phyloP scores from a whole-genome alignment of 1,139 yeast genomes.

The Groenewaldozyma sp. region DNA sequence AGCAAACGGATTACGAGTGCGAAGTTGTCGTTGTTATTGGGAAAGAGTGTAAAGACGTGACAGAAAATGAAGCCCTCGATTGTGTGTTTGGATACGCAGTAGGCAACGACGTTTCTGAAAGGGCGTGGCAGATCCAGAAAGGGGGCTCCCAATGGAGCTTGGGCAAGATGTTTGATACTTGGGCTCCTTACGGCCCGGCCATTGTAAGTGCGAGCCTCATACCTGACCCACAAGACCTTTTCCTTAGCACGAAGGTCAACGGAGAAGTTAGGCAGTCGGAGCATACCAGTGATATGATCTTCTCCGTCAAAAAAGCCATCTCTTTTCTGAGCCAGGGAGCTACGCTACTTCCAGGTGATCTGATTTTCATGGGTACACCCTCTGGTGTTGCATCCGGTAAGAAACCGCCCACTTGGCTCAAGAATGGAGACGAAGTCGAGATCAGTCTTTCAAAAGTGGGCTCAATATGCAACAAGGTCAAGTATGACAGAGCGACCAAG shows the following conservation, averaged over 20 bases:
- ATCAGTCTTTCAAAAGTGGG: slow-evolving; percentile 39
- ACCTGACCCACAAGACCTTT: slow-evolving; percentile 28
- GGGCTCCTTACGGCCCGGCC: slow-evolving; percentile 47
- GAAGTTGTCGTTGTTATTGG: slow-evolving; percentile 48
- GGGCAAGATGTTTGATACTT: slow-evolving; percentile 47
- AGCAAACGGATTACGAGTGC: slow-evolving; percentile 39
- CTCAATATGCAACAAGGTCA: slow-evolving; percentile 31
- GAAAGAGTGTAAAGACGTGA: slow-evolving; percentile 37
- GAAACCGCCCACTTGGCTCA: slow-evolving; percentile 34
- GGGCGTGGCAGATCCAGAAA: slow-evolving; percentile 41
- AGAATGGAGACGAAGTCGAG: slow-evolving; percentile 39
- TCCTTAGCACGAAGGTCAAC: slow-evolving; percentile 34
- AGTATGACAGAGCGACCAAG: neutral
- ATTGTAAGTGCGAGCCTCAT: slow-evolving; percentile 33
- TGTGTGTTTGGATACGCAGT: slow-evolving; percentile 44
- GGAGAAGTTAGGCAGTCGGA: slow-evolving; percentile 40
- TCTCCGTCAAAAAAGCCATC: slow-evolving; percentile 37
- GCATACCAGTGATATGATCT: slow-evolving; percentile 41
- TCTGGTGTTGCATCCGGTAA: slow-evolving; percentile 45
- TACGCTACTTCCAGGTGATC: slow-evolving; percentile 41
- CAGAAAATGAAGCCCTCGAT: slow-evolving; percentile 36
- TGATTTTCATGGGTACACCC: slow-evolving; percentile 47
- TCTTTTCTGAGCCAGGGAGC: slow-evolving; percentile 44
- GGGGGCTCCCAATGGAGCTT: slow-evolving; percentile 42
- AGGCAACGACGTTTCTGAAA: slow-evolving; percentile 48